A percentile compares a stretch with the other conserved stretches of the same genome.
phyloP scores from a whole-genome alignment of 345 rosid genomes.

The Ceriops decandra region DNA sequence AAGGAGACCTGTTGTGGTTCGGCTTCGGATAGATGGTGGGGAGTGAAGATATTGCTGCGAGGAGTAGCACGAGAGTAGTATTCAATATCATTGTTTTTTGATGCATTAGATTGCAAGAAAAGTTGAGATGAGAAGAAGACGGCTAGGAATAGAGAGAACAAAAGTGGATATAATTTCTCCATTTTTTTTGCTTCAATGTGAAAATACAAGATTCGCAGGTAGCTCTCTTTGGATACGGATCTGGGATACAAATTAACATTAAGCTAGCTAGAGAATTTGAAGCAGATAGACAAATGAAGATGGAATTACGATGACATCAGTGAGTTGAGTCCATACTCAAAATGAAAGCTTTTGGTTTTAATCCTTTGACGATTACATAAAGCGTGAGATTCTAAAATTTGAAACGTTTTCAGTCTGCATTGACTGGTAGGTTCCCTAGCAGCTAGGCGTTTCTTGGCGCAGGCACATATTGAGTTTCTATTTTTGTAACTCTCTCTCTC shows the following conservation, averaged over 20 bases:
- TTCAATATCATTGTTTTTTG: background rate
- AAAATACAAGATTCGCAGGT: too few relatives aligned
- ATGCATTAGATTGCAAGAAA: conserved; percentile 15
- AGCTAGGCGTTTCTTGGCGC: too few relatives aligned
- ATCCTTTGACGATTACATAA: too few relatives aligned
- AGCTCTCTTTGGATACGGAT: background rate
- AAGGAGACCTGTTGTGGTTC: conserved; percentile 78
- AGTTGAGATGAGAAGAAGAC: conserved; percentile 15
- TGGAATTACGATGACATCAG: conserved; percentile 39
- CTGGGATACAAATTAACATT: background rate
- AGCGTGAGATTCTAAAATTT: conserved; percentile 12
- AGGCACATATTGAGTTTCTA: too few relatives aligned
- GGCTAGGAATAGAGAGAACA: conserved; percentile 18
- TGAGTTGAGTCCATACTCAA: conserved; percentile 6
- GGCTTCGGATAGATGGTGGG: conserved; percentile 46
- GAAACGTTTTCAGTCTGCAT: conserved; percentile 16
- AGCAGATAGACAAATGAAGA: background rate
- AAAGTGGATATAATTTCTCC: conserved; percentile 7
- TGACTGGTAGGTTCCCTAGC: too few relatives aligned
- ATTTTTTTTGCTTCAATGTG: background rate
- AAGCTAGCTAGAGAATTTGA: background rate
- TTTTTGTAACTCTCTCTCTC: too few relatives aligned
- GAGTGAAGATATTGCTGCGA: conserved; percentile 38
- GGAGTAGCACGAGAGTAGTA: conserved; percentile 47
- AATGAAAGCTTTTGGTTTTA: too few relatives aligned